A percentile compares a stretch with the other conserved stretches of the same genome.
These are phyloP conservation scores for Nannizzia gypsea DNA, from an alignment of 2,329 filamentous ascomycete species.

Conservation along the genomic window DNA sequence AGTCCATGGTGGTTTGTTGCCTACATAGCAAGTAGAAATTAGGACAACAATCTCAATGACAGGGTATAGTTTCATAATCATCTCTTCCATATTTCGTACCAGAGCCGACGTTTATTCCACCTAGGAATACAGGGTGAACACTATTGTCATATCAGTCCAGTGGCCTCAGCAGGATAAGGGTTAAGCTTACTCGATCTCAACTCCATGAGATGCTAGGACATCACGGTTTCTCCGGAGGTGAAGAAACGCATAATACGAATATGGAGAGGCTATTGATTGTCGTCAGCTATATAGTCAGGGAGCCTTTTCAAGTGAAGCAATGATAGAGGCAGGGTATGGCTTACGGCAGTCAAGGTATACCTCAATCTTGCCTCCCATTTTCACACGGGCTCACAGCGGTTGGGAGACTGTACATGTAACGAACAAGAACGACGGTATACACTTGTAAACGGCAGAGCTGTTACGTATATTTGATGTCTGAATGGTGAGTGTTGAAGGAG, in stretches of 20 bases:
- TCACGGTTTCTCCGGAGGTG: constrained; percentile 48
- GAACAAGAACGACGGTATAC: too few species aligned
- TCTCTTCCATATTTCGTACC: constrained; percentile 27
- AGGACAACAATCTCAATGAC: background rate
- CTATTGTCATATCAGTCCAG: constrained; percentile 24
- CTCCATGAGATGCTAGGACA: constrained; percentile 44
- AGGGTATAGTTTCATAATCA: background rate
- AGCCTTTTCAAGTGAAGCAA: background rate
- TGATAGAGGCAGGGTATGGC: constrained; percentile 14
- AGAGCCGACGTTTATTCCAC: constrained; percentile 50
- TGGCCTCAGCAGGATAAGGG: background rate
- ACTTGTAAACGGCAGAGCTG: too few species aligned
- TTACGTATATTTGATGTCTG: background rate
- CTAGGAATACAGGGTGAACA: constrained; percentile 59
- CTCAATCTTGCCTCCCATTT: constrained; percentile 41
- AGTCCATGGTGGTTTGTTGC: constrained; percentile 65
- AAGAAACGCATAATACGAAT: constrained; percentile 42
- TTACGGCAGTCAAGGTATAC: constrained; percentile 56
- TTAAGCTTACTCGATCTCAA: constrained; percentile 52
- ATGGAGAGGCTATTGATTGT: constrained; percentile 47
- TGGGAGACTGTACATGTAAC: too few species aligned
- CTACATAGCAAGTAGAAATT: constrained; percentile 25
- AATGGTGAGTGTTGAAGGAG: too few species aligned
- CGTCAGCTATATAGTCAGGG: background rate
- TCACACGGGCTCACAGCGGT: background rate